Percentiles rank a stretch among this genome's conserved stretches.
These are phyloP conservation scores for Inga laurina DNA, from an alignment of 306 rosid species.

Conservation along the genomic window DNA sequence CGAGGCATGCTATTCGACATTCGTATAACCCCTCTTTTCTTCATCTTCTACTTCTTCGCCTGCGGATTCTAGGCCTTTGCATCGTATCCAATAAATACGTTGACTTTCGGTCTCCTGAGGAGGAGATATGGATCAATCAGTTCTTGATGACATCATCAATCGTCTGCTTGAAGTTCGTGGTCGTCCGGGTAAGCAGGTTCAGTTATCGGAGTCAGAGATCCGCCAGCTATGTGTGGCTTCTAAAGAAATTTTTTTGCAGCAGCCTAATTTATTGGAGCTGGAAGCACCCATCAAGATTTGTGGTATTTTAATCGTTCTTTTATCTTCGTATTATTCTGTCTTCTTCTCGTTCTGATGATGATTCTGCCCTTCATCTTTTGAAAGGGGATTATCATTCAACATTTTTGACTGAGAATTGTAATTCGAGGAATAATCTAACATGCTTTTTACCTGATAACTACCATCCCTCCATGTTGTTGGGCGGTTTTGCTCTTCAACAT, in stretches of 20 bases:
- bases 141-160: conserved; percentile 82
- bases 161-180: conserved; percentile 83
- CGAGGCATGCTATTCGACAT: conserved; percentile 40
- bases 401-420: not conserved
- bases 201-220: conserved; percentile 92
- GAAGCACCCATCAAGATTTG: conserved; percentile 97
- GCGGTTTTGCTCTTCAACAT: not conserved
- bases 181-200: conserved; percentile 93
- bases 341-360: not conserved
- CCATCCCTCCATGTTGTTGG: not conserved
- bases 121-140: conserved; percentile 66
- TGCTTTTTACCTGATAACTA: not conserved
- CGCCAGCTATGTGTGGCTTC: conserved; percentile 76
- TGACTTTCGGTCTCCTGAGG: conserved; percentile 29
- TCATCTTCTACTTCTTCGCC: conserved; percentile 8
- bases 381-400: not conserved
- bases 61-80: conserved; percentile 23
- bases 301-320: conserved; percentile 44
- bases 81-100: conserved; percentile 29
- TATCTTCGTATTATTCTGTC: not conserved
- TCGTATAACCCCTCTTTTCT: not conserved
- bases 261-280: conserved; percentile 83
- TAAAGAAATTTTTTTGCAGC: conserved; percentile 77
- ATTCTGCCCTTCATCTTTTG: not conserved
- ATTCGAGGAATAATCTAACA: not conserved